A percentile compares a stretch with the other conserved stretches of the same genome.
Conservation (phyloP, 2,329 filamentous ascomycete genomes). For the Sarocladium oryzae region DNA sequence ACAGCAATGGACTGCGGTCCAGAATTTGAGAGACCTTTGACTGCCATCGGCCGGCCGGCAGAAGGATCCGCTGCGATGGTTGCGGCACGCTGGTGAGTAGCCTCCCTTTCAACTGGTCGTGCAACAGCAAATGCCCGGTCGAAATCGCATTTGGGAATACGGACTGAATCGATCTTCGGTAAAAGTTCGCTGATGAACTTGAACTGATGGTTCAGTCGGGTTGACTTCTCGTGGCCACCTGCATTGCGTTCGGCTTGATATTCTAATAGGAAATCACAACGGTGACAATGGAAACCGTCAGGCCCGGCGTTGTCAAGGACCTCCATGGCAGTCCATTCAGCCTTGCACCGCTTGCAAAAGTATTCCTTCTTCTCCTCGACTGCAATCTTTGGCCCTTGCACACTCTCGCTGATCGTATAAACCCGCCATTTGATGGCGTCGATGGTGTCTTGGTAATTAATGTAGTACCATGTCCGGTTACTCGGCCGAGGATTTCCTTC, state of each 20-base stretch:
- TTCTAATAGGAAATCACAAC: conserved; percentile 60
- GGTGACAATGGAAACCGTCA: conserved; percentile 74
- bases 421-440: conserved; percentile 95
- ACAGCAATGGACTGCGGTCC: conserved; percentile 64
- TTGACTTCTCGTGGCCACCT: conserved; percentile 66
- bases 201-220: conserved; percentile 71
- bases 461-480: conserved; percentile 91
- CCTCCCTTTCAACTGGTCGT: conserved; percentile 59
- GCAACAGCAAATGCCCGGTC: conserved; percentile 59
- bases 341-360: conserved; percentile 71
- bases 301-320: conserved; percentile 70
- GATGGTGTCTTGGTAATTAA: conserved; percentile 89
- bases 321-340: conserved; percentile 85
- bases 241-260: conserved; percentile 61
- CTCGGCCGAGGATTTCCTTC: conserved; percentile 77
- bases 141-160: conserved; percentile 69
- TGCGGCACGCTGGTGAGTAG: conserved; percentile 57
- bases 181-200: conserved; percentile 71
- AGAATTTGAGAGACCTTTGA: conserved; percentile 60
- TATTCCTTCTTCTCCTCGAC: conserved; percentile 88
- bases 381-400: conserved; percentile 76
- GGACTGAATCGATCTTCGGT: conserved; percentile 67
- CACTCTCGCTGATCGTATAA: conserved; percentile 79
- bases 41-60: conserved; percentile 55
- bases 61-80: conserved; percentile 51